A percentile compares a stretch with the other conserved stretches of the same genome.
These are phyloP conservation scores for Pseudofabraea citricarpa DNA, from an alignment of 2,329 filamentous ascomycete genomes.

Conservation along the genomic window DNA sequence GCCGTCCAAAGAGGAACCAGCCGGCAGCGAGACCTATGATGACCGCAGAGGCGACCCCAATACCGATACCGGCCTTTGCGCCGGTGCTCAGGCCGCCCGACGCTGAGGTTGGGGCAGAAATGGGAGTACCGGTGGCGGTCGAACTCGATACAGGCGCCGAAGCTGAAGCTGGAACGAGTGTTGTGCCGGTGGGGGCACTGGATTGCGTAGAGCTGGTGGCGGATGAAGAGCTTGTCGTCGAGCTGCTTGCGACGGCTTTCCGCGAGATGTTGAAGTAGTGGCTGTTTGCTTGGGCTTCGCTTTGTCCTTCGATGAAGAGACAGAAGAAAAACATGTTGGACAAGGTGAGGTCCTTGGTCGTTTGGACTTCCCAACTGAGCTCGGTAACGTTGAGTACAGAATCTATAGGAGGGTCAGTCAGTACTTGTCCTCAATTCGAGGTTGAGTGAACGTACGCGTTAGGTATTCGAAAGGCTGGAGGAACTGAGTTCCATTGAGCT, in stretches of 20 bases:
- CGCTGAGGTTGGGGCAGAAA: neutral
- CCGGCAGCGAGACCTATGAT: slow-evolving; percentile 3
- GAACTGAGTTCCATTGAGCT: slow-evolving; percentile 7
- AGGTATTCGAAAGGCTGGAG: slow-evolving; percentile 2
- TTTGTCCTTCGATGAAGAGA: slow-evolving; percentile 6
- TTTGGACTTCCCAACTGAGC: slow-evolving; percentile 7
- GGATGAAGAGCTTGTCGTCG: neutral
- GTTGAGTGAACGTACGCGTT: slow-evolving; percentile 1
- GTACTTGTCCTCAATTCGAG: neutral
- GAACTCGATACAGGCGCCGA: neutral
- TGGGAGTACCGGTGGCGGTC: neutral
- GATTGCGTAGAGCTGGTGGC: neutral
- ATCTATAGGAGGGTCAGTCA: neutral
- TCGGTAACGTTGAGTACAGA: neutral
- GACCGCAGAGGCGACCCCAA: slow-evolving; percentile 4
- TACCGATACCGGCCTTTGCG: slow-evolving; percentile 5
- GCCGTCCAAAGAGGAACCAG: slow-evolving; percentile 3
- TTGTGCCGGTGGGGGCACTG: neutral
- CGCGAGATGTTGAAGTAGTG: slow-evolving; percentile 11
- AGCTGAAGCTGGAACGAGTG: neutral
- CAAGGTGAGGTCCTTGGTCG: slow-evolving; percentile 7
- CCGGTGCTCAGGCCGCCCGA: neutral
- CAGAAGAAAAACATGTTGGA: slow-evolving; percentile 8
- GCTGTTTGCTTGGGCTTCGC: slow-evolving; percentile 2
- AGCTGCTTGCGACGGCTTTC: neutral